A percentile compares a stretch with the other conserved stretches of the same genome.
These are phyloP conservation scores for Tagetes patula DNA, from an alignment of 129 eudicot species.

Conservation along the genomic window DNA sequence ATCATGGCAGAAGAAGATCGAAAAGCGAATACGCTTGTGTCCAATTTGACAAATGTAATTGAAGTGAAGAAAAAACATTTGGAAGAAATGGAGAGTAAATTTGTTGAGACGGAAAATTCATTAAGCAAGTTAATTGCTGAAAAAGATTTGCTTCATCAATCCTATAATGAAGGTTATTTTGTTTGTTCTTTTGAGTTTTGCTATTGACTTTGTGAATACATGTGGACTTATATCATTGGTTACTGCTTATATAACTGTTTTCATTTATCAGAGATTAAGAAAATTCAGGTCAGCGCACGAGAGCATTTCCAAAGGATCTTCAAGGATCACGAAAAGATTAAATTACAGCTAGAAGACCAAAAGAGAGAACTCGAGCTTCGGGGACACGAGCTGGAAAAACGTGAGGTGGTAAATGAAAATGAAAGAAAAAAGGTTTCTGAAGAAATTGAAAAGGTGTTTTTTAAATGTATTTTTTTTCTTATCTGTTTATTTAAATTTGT, in stretches of 20 bases:
- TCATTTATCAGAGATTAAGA: conserved; percentile 54
- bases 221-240: neutral
- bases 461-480: neutral
- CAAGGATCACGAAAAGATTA: conserved; percentile 78
- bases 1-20: conserved; percentile 68
- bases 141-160: conserved; percentile 77
- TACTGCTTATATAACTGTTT: neutral
- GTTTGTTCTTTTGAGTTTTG: neutral
- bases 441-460: conserved; percentile 73
- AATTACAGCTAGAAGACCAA: conserved; percentile 56
- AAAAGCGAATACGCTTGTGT: conserved; percentile 48
- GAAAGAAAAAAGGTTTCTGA: conserved; percentile 69
- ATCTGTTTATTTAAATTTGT: neutral
- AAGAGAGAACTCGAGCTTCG: conserved; percentile 72
- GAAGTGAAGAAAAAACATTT: conserved; percentile 59
- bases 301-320: conserved; percentile 78
- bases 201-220: neutral
- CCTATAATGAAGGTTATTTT: conserved; percentile 67
- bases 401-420: conserved; percentile 71
- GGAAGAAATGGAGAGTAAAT: conserved; percentile 63
- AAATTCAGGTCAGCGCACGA: conserved; percentile 62
- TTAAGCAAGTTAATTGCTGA: conserved; percentile 55
- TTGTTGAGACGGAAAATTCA: conserved; percentile 54
- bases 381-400: conserved; percentile 65
- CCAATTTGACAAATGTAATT: conserved; percentile 50